These are phyloP conservation scores for Pugionium dolabratum DNA, from an alignment of 345 rosid genomes.

Conservation along the genomic window DNA sequence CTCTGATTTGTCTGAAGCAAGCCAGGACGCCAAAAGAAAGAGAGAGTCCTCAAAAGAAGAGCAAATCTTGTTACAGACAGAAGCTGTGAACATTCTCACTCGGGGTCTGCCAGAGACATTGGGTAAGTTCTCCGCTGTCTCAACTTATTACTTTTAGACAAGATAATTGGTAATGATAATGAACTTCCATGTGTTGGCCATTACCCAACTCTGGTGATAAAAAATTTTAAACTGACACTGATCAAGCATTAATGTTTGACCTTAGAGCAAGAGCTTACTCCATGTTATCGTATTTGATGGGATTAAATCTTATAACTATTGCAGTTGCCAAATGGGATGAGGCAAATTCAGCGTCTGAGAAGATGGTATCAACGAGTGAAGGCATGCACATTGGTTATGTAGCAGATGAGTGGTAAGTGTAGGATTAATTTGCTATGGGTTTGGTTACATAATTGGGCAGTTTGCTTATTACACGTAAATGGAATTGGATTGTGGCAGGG, in stretches of 20 bases:
- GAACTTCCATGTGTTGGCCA: not conserved
- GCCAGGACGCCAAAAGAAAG: slow-evolving; percentile 36
- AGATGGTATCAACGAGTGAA: slow-evolving; percentile 36
- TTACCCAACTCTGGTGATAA: not conserved
- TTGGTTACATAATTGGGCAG: not conserved
- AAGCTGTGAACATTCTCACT: slow-evolving; percentile 28
- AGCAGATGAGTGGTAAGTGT: slow-evolving; percentile 85
- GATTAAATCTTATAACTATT: slow-evolving; percentile 25
- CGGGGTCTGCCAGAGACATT: slow-evolving; percentile 42
- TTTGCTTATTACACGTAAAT: slow-evolving; percentile 5
- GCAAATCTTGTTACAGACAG: slow-evolving; percentile 20
- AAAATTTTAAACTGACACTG: not conserved
- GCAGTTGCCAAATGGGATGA: slow-evolving; percentile 88
- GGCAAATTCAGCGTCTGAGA: slow-evolving; percentile 40
- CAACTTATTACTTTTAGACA: not conserved
- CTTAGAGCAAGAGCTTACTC: slow-evolving; percentile 15
- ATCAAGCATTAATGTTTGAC: slow-evolving; percentile 1
- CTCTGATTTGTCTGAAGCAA: slow-evolving; percentile 30
- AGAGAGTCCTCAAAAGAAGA: slow-evolving; percentile 35
- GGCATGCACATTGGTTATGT: slow-evolving; percentile 60
- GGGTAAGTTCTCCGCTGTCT: slow-evolving; percentile 30
- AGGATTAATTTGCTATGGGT: not conserved
- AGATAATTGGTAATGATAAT: slow-evolving; percentile 7
- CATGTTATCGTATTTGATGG: slow-evolving; percentile 20
- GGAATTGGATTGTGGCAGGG: slow-evolving; percentile 53